Evolutionary conservation across 164 flowering plant genomes (phyloP).

Genomic region (Chimonanthus praecox): DNA sequence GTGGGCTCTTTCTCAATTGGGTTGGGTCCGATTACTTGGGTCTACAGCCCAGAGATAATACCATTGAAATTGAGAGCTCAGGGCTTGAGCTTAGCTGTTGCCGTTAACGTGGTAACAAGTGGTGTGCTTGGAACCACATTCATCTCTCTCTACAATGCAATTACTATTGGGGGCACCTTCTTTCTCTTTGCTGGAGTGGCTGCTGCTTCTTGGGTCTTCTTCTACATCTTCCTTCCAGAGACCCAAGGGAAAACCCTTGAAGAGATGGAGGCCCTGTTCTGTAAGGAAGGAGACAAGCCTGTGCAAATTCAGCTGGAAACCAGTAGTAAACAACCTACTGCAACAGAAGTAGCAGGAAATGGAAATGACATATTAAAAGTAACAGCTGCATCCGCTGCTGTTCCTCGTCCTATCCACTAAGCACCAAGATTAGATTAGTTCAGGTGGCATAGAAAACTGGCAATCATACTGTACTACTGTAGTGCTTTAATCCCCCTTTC

Average conservation of each 20-base stretch:
- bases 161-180: constrained; percentile 50
- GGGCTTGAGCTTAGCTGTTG: constrained; percentile 47
- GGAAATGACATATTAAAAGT: background rate
- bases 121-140: constrained; percentile 55
- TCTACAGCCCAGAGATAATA: constrained; percentile 61
- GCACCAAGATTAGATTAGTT: too few relatives aligned
- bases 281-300: background rate
- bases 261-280: constrained; percentile 44
- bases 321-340: background rate
- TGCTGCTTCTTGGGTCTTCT: constrained; percentile 36
- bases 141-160: constrained; percentile 37
- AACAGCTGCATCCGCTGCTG: background rate
- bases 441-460: too few relatives aligned
- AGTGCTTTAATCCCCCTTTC: too few relatives aligned
- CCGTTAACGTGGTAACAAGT: constrained; percentile 41
- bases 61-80: constrained; percentile 58
- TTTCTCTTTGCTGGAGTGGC: constrained; percentile 44
- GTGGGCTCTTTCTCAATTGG: constrained; percentile 60
- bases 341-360: background rate
- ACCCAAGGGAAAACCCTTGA: constrained; percentile 57
- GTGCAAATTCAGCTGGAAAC: background rate
- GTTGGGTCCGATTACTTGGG: constrained; percentile 77
- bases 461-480: too few relatives aligned
- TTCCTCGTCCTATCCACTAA: background rate
- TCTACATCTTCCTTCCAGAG: constrained; percentile 46